These are phyloP conservation scores for Chytriomyces sp. DNA, from an alignment of 192 early-diverging fungal genomes.

Conservation along the genomic window DNA sequence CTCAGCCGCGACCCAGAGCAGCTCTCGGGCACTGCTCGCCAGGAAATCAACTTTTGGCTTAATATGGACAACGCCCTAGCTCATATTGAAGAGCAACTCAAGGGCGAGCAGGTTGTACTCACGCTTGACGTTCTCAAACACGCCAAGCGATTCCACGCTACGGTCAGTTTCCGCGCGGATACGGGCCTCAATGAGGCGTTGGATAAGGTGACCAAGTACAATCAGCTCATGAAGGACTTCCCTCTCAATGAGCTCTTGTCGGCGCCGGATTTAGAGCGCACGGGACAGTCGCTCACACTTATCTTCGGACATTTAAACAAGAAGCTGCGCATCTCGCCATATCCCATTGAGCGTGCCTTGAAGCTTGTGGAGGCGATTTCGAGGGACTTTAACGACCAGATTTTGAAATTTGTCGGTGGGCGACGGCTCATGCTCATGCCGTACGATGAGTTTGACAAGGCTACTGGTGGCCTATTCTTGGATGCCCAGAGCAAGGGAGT, in stretches of 20 bases:
- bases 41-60: constrained; percentile 99
- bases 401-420: constrained; percentile 68
- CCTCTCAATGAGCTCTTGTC: constrained; percentile 95
- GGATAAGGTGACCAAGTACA: constrained; percentile 92
- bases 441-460: constrained; percentile 88
- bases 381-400: constrained; percentile 89
- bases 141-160: constrained; percentile 98
- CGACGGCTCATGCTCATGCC: constrained; percentile 93
- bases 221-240: constrained; percentile 98
- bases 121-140: constrained; percentile 93
- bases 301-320: constrained; percentile 98
- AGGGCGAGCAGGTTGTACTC: constrained; percentile 78
- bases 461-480: constrained; percentile 51
- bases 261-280: constrained; percentile 87
- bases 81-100: constrained; percentile 92
- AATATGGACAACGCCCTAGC: constrained; percentile 93
- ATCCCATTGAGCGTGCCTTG: constrained; percentile 81
- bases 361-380: constrained; percentile 94
- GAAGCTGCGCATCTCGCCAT: constrained; percentile 88
- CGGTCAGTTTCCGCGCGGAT: constrained; percentile 93
- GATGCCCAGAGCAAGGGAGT: background rate
- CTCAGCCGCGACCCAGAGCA: constrained; percentile 81
- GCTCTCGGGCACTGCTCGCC: constrained; percentile 82
- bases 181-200: constrained; percentile 95
- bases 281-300: constrained; percentile 70